Percentiles rank a stretch among this genome's conserved stretches.
phyloP scores from a whole-genome alignment of 1,284 basidiomycete species.

The Trichosporon asahii region DNA sequence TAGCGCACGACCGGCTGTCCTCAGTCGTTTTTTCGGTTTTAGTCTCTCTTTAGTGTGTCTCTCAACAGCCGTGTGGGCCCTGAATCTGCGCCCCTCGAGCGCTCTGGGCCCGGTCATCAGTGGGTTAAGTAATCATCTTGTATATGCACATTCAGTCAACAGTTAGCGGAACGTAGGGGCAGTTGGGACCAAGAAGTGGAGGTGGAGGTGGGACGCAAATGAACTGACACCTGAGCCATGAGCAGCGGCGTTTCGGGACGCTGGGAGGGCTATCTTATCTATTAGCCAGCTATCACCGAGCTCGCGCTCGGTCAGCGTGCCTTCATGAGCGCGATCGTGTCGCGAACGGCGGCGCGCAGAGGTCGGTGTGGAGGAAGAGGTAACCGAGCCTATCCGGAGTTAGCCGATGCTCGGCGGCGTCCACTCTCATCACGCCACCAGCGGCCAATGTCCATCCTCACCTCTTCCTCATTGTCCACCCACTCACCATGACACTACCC shows the following conservation, averaged over 20 bases:
- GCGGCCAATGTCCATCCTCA: background rate
- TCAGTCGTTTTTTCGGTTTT: background rate
- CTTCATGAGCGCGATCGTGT: background rate
- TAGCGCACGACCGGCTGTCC: background rate
- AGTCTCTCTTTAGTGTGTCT: background rate
- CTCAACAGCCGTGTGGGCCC: too few species aligned
- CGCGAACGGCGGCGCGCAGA: background rate
- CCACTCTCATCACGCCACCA: background rate
- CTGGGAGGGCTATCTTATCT: background rate
- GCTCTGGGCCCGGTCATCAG: too few species aligned
- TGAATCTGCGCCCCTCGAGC: background rate
- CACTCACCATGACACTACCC: constrained; percentile 15
- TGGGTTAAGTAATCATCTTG: background rate
- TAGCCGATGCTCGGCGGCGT: background rate
- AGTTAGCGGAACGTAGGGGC: too few species aligned
- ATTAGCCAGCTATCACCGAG: background rate
- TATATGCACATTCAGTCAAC: background rate
- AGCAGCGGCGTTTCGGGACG: too few species aligned
- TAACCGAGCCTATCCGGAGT: background rate
- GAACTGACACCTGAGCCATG: too few species aligned
- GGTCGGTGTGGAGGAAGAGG: background rate
- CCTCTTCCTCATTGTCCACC: background rate
- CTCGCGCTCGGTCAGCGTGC: background rate
- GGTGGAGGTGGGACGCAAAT: background rate
- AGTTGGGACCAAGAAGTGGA: background rate